Evolutionary conservation across 2,329 filamentous ascomycete species (phyloP).

Genomic region (Arthrobotrys sphaeroides): DNA sequence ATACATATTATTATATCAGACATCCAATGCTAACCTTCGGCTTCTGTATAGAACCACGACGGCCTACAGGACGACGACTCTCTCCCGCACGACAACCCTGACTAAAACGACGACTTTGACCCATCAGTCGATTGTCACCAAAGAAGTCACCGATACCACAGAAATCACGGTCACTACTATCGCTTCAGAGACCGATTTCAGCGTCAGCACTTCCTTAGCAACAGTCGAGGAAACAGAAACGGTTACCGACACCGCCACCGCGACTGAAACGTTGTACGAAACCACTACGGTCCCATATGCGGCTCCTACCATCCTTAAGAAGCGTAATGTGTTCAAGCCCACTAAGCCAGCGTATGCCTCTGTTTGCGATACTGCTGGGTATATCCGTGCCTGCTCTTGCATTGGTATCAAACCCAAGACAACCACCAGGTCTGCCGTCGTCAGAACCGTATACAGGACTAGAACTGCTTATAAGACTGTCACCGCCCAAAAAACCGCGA

Average conservation of each 20-base stretch:
- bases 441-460: conserved; percentile 23
- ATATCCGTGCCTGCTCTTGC: conserved; percentile 48
- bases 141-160: conserved; percentile 6
- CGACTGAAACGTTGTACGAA: neutral
- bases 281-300: conserved; percentile 31
- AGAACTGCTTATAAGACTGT: neutral
- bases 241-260: conserved; percentile 6
- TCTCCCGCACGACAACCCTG: conserved; percentile 4
- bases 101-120: conserved; percentile 21
- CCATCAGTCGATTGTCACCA: neutral
- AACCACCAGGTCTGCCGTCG: conserved; percentile 29
- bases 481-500: neutral
- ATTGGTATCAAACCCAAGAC: conserved; percentile 40
- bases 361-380: conserved; percentile 18
- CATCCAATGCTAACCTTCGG: no score
- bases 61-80: neutral
- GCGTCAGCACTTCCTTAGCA: conserved; percentile 17
- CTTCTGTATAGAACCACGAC: neutral
- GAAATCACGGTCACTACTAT: conserved; percentile 22
- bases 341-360: conserved; percentile 37
- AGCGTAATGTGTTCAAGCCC: neutral
- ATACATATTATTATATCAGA: no score
- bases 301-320: neutral
- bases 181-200: conserved; percentile 27
- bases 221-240: conserved; percentile 22